These are phyloP conservation scores for Penicillium arizonense DNA, from an alignment of 495 filamentous ascomycete species.

Conservation along the genomic window DNA sequence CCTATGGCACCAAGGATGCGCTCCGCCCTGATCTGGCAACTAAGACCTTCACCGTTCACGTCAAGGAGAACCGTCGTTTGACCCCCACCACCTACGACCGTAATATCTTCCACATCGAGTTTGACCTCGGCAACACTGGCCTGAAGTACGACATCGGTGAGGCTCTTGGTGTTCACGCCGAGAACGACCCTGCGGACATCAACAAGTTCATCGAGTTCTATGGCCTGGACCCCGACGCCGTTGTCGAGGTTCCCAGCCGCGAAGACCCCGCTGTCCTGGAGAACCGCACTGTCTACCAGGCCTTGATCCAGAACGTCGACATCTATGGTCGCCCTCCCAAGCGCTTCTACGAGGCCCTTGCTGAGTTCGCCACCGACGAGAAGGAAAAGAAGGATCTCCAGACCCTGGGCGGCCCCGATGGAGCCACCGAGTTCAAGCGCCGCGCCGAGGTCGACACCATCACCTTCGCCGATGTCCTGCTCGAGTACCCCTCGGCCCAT, in stretches of 20 bases:
- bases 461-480: constrained; percentile 87
- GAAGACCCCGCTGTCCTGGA: constrained; percentile 76
- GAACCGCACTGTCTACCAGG: constrained; percentile 90
- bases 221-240: constrained; percentile 72
- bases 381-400: constrained; percentile 77
- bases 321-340: constrained; percentile 97
- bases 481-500: constrained; percentile 84
- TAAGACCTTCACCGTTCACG: constrained; percentile 83
- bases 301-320: constrained; percentile 89
- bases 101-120: constrained; percentile 99
- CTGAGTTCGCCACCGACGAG: constrained; percentile 81
- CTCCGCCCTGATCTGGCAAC: constrained; percentile 82
- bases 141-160: constrained; percentile 96
- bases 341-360: constrained; percentile 90
- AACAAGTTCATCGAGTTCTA: constrained; percentile 86
- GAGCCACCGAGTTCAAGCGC: constrained; percentile 91
- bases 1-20: constrained; percentile 67
- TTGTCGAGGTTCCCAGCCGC: constrained; percentile 87
- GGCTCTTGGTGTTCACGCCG: constrained; percentile 93
- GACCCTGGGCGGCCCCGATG: constrained; percentile 76
- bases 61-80: constrained; percentile 92
- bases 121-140: constrained; percentile 86
- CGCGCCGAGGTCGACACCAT: constrained; percentile 89
- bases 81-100: constrained; percentile 89
- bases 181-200: constrained; percentile 82